A percentile compares a stretch with the other conserved stretches of the same genome.
These are phyloP conservation scores for Sungouiozyma ichnusensis DNA, from an alignment of 805 yeast genomes.

Conservation along the genomic window DNA sequence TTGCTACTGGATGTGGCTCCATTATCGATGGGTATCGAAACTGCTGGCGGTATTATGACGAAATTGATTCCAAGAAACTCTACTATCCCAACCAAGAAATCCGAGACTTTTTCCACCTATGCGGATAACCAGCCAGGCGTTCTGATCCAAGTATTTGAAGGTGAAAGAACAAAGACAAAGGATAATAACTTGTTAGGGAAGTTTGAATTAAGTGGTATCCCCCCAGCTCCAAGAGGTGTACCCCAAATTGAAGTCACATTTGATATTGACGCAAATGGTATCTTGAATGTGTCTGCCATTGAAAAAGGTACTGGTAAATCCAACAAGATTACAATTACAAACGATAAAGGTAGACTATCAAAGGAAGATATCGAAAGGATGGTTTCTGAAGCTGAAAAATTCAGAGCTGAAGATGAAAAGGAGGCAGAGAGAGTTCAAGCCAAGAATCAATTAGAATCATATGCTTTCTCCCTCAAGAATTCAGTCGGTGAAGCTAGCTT, in stretches of 20 bases:
- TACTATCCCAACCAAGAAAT: constrained; percentile 94
- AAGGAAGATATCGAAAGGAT: constrained; percentile 96
- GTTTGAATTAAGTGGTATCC: constrained; percentile 92
- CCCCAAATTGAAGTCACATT: constrained; percentile 97
- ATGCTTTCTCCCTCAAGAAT: constrained; percentile 86
- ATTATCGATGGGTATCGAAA: constrained; percentile 93
- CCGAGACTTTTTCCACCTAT: constrained; percentile 92
- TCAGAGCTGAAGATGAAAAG: constrained; percentile 91
- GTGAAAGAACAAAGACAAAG: constrained; percentile 94
- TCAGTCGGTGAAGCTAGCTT: constrained; percentile 63
- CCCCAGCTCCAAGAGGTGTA: constrained; percentile 98
- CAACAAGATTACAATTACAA: constrained; percentile 93
- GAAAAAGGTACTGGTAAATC: constrained; percentile 99
- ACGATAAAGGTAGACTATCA: constrained; percentile 96
- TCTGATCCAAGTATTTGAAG: constrained; percentile 92
- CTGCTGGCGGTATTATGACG: constrained; percentile 99
- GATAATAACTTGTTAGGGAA: constrained; percentile 96
- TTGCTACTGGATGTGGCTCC: constrained; percentile 95
- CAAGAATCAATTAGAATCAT: constrained; percentile 92
- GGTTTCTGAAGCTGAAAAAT: constrained; percentile 97
- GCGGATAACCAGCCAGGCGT: constrained; percentile 99
- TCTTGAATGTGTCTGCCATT: constrained; percentile 88
- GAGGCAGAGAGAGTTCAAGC: constrained; percentile 88
- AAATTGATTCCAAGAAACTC: constrained; percentile 95
- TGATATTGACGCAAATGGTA: constrained; percentile 95